Base-by-base conservation (phyloP, 805 yeast species). In the Saturnispora ahearnii region DNA sequence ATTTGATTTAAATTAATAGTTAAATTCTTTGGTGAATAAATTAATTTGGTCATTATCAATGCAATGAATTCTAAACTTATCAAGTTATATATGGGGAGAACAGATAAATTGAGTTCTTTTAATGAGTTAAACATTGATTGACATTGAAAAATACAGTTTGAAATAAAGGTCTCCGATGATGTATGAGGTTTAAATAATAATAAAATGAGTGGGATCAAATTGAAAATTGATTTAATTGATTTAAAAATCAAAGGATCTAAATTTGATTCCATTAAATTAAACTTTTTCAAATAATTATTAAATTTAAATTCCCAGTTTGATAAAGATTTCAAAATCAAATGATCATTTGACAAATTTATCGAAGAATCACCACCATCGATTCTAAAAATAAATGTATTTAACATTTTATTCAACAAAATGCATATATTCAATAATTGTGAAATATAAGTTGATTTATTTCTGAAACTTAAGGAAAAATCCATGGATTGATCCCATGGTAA, bases 271-370 rank as follows among this genome's bases (percentile, higher is more conserved):
- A 15, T 31, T 22, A 30, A 21, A 24, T 30, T 32, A 7, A 40
- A 33, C 6, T 40, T 37, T 13, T 15, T 22, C 37, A 45, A 43
- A 18, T 56, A 34, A 11, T 43, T 40, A 18, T 48, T 34, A 10
- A 62, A 30, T 48, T 59, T 58, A 32, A 54, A 57, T 41, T 53
- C 54, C 64, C 62, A 63, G 11, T 54, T 45, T 37, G 57, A 51
- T 6, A 63, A 50, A 0, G 66, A 58, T 45, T 57, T 61, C 2
- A 48, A 15, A 21, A 62, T 33, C 10, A 60, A 41, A 36, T 49
- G 48, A 41, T 48, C 45, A 40, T 57, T 48, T 6, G 29, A 26
- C 3, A 26, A 26, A 12, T 32, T 32, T 8, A 24, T 32, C n/a
- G 24, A 26, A 32, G 33, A n/a, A 38, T 13, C n/a, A 13, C 30